Percentiles rank a stretch among this genome's conserved stretches.
Conservation (phyloP, 2,329 filamentous ascomycete genomes). For the Cordyceps javanica region DNA sequence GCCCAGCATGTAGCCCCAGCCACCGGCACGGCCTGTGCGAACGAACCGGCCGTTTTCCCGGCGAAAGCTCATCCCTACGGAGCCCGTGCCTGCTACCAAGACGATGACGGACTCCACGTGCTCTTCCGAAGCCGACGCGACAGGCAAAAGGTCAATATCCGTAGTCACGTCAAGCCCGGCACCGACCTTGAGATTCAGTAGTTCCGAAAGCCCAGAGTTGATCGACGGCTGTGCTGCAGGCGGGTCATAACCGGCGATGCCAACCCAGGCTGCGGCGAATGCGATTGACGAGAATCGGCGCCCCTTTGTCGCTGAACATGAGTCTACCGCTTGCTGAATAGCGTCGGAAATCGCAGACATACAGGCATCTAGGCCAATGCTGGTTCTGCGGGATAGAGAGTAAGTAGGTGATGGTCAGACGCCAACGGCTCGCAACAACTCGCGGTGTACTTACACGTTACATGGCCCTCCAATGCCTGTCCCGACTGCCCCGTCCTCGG, state of each 20-base stretch:
- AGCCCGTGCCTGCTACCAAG: constrained; percentile 37
- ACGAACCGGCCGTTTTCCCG: constrained; percentile 17
- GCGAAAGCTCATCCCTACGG: constrained; percentile 34
- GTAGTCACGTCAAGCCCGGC: constrained; percentile 26
- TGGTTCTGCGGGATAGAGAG: constrained; percentile 16
- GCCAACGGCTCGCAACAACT: too few species aligned
- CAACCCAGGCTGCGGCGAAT: constrained; percentile 31
- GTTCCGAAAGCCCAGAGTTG: constrained; percentile 20
- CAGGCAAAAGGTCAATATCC: constrained; percentile 34
- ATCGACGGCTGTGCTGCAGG: constrained; percentile 23
- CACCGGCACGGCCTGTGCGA: constrained; percentile 31
- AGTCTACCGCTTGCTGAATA: constrained; percentile 21
- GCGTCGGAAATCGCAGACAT: constrained; percentile 21
- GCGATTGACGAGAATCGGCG: constrained; percentile 2
- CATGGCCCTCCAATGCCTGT: constrained; percentile 30
- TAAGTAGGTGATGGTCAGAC: not conserved
- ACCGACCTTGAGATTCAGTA: constrained; percentile 22
- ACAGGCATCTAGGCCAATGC: constrained; percentile 23
- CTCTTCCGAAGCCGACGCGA: constrained; percentile 17
- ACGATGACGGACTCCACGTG: constrained; percentile 24
- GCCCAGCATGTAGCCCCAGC: constrained; percentile 38
- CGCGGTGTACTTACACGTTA: constrained; percentile 28
- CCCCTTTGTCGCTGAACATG: constrained; percentile 13
- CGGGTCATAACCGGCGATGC: constrained; percentile 34
- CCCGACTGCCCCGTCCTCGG: constrained; percentile 19